Conservation (phyloP, 2,329 filamentous ascomycete species). For the Emericellopsis cladophorae region DNA sequence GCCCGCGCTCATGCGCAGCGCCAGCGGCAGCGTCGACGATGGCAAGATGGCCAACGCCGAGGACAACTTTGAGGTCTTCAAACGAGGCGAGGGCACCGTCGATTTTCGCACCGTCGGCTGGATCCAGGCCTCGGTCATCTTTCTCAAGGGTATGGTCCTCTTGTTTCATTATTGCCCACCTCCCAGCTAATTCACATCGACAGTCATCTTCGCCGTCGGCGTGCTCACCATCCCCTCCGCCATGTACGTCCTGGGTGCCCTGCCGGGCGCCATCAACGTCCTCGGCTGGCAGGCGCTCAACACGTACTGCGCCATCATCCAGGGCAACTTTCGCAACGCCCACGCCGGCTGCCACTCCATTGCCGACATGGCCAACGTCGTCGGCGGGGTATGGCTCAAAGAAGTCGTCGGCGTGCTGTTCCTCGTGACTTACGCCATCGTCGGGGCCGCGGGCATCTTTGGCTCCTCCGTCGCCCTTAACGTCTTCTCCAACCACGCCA, state of each 20-base stretch:
- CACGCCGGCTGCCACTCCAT: constrained; percentile 24
- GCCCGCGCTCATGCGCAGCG: neutral
- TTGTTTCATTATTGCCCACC: neutral
- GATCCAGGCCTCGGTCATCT: constrained; percentile 32
- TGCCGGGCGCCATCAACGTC: constrained; percentile 28
- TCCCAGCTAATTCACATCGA: neutral
- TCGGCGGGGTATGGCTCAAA: constrained; percentile 26
- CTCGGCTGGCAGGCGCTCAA: constrained; percentile 26
- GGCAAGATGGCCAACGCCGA: constrained; percentile 4
- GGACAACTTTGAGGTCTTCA: constrained; percentile 28
- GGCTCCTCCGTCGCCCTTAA: constrained; percentile 46
- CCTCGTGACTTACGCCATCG: constrained; percentile 29
- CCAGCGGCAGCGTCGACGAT: constrained; percentile 1
- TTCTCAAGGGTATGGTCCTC: constrained; percentile 23
- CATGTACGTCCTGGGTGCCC: constrained; percentile 25
- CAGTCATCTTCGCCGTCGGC: constrained; percentile 28
- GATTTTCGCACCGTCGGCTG: constrained; percentile 35
- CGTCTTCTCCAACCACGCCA: constrained; percentile 40
- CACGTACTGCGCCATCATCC: constrained; percentile 24
- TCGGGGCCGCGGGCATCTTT: constrained; percentile 41
- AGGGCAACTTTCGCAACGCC: constrained; percentile 23
- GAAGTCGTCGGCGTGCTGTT: constrained; percentile 2
- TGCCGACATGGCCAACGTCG: constrained; percentile 40
- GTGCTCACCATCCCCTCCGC: constrained; percentile 27
- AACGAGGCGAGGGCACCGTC: constrained; percentile 25